Base-by-base conservation (phyloP, 2,329 filamentous ascomycete genomes). In the Hypomyces rosellus region DNA sequence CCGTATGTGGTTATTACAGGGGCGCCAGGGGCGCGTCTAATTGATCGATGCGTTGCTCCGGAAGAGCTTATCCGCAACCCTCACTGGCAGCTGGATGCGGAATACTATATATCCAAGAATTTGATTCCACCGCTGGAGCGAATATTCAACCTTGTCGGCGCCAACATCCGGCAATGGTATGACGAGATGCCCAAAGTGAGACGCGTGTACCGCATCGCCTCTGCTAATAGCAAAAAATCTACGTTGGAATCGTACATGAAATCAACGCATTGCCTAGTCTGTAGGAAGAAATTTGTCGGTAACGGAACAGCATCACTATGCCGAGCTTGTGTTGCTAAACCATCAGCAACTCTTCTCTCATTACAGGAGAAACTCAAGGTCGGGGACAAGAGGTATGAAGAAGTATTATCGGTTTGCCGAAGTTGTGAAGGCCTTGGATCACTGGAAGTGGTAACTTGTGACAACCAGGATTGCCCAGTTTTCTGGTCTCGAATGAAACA, bases 81-180 rank as follows among this genome's bases (percentile, higher is more conserved):
- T 18, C 81, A 92, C 59, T 80, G 86, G 46, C 84, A 89, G 59
- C 78, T 99, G 15, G 93, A 99, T 62, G 85, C 91, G 0, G 90
- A 96, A 59, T 99, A 99, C 69, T 99, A 99, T 72, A 97, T 99
- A 61, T 82, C 80, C 15, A 97, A 96, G 72, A 97, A 96, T 64
- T 65, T 99, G 8, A 95, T 99, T 45, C 93, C 93, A 5, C 93
- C 93, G 0, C 77, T 99, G 0, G 92, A 97, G 67, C 85, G 93
- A 25, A 96, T 99, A 57, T 96, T 99, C 73, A 96, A 93, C 62
- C 84, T 99, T 3, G 88, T 97, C 2, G 93, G 93, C 6, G 93
- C 90, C 33, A 95, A 93, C 64, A 88, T 97, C 0, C 75, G 88
- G 15, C 79, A 82, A 52, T 99, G 93, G 93, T 97, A 90, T 62